Percentiles rank a stretch among this genome's conserved stretches.
Conservation (phyloP, 1,139 yeast species). For the Protomyces pachydermus region DNA sequence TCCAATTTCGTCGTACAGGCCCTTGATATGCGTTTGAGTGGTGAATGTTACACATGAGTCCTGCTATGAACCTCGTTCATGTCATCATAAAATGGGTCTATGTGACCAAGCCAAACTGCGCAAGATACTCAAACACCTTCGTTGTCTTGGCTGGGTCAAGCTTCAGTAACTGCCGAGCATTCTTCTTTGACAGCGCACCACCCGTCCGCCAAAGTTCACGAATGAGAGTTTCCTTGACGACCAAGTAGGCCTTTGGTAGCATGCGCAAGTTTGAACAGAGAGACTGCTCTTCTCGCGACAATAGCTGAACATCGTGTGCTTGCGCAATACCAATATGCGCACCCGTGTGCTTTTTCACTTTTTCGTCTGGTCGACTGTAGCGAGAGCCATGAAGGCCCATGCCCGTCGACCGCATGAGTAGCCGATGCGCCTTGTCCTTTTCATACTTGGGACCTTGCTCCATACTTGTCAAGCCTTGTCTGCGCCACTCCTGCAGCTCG, state of each 20-base stretch:
- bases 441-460: slow-evolving; percentile 85
- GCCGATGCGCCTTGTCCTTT: slow-evolving; percentile 61
- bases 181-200: slow-evolving; percentile 74
- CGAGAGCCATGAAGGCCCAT: background rate
- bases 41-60: background rate
- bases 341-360: slow-evolving; percentile 3
- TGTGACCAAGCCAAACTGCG: slow-evolving; percentile 76
- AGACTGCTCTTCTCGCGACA: slow-evolving; percentile 79
- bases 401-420: slow-evolving; percentile 30
- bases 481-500: slow-evolving; percentile 89
- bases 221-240: slow-evolving; percentile 86
- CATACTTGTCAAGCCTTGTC: slow-evolving; percentile 75
- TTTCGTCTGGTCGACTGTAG: slow-evolving; percentile 3
- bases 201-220: slow-evolving; percentile 81
- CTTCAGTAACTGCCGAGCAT: slow-evolving; percentile 73
- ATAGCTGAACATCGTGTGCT: slow-evolving; percentile 73
- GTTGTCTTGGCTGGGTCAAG: slow-evolving; percentile 84
- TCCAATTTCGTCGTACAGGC: too few relatives aligned
- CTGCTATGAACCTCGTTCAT: background rate
- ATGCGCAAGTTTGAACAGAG: slow-evolving; percentile 79
- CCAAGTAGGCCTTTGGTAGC: slow-evolving; percentile 87
- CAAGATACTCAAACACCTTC: slow-evolving; percentile 85
- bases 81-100: background rate
- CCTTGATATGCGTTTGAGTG: background rate
- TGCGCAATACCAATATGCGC: slow-evolving; percentile 61